A percentile compares a stretch with the other conserved stretches of the same genome.
These are phyloP conservation scores for Trifolium subterraneum DNA, from an alignment of 306 rosid species.

Conservation along the genomic window DNA sequence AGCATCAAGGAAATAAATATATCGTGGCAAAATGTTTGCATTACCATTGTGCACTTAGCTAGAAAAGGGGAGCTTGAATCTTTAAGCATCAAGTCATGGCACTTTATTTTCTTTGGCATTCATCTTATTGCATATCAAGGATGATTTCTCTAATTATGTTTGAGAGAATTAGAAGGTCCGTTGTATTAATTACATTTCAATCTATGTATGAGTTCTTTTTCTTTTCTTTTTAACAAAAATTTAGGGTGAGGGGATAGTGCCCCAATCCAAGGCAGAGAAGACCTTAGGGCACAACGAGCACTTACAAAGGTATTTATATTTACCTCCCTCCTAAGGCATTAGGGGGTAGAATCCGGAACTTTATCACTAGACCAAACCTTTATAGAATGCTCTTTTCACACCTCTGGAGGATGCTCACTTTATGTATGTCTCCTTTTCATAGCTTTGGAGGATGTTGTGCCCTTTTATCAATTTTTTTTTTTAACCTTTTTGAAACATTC, in stretches of 20 bases:
- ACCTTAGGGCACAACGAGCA: too few relatives aligned
- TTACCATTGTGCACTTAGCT: slow-evolving; percentile 7
- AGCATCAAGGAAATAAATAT: slow-evolving; percentile 13
- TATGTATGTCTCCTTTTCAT: slow-evolving; percentile 31
- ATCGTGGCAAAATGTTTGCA: background rate
- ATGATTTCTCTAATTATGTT: slow-evolving; percentile 22
- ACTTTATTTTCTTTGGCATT: slow-evolving; percentile 16
- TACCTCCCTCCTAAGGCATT: too few relatives aligned
- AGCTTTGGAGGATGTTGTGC: slow-evolving; percentile 3
- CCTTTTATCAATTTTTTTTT: slow-evolving; percentile 9
- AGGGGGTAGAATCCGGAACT: too few relatives aligned
- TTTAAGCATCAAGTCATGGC: slow-evolving; percentile 25
- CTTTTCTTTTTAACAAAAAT: too few relatives aligned
- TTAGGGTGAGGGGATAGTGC: too few relatives aligned
- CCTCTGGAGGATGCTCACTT: background rate
- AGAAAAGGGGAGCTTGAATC: slow-evolving; percentile 37
- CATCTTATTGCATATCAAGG: slow-evolving; percentile 27
- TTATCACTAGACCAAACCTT: too few relatives aligned
- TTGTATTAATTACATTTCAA: background rate
- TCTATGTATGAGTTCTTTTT: slow-evolving; percentile 11
- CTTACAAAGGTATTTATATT: too few relatives aligned
- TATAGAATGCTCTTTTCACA: background rate
- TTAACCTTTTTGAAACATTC: slow-evolving; percentile 4
- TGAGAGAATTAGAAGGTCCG: slow-evolving; percentile 11
- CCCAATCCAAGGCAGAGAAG: too few relatives aligned